These are phyloP conservation scores for Castanea crenata DNA, from an alignment of 306 rosid genomes.

Conservation along the genomic window DNA sequence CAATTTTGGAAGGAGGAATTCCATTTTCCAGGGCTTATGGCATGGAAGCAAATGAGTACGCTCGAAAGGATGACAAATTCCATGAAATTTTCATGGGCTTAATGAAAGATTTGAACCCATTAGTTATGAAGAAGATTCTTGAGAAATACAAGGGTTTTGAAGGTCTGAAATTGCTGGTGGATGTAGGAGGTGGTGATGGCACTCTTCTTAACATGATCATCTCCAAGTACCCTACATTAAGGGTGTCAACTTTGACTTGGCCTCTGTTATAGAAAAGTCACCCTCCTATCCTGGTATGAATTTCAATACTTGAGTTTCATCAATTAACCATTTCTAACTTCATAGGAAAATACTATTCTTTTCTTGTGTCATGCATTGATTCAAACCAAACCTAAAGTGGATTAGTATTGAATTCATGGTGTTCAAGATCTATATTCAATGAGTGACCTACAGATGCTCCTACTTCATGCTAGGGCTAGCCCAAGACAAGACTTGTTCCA, in stretches of 20 bases:
- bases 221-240: constrained; percentile 26
- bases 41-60: constrained; percentile 2
- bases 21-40: constrained; percentile 23
- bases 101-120: constrained; percentile 21
- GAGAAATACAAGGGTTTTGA: constrained; percentile 15
- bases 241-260: constrained; percentile 34
- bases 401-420: no score
- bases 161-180: constrained; percentile 24
- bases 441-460: no score
- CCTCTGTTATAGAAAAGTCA: constrained; percentile 9
- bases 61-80: constrained; percentile 13
- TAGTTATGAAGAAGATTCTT: constrained; percentile 10
- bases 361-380: no score
- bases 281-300: constrained; percentile 19
- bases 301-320: not conserved
- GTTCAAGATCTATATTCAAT: no score
- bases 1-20: constrained; percentile 23
- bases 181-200: constrained; percentile 28
- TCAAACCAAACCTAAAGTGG: no score
- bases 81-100: constrained; percentile 4
- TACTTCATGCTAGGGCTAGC: no score
- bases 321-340: not conserved
- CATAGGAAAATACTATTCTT: not conserved
- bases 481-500: no score
- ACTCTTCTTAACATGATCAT: constrained; percentile 23